Conservation (phyloP, 2,329 filamentous ascomycete genomes). For the Aspergillus alliaceus region DNA sequence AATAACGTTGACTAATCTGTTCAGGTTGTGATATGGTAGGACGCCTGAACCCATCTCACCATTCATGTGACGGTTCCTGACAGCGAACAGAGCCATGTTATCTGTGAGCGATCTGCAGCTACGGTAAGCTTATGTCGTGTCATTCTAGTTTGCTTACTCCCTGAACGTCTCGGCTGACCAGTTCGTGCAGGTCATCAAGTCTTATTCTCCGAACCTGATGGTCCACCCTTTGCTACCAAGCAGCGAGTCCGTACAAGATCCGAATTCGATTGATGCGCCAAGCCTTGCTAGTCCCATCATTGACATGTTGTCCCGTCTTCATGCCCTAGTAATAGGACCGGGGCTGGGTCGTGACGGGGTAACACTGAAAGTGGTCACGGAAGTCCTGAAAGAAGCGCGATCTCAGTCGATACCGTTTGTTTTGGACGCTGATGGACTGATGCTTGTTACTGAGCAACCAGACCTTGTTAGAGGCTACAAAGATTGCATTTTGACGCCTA, state of each 20-base stretch:
- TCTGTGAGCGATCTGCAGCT: constrained; percentile 86
- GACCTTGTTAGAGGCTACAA: constrained; percentile 77
- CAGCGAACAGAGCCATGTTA: constrained; percentile 67
- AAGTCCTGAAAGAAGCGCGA: constrained; percentile 76
- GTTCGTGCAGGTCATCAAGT: constrained; percentile 75
- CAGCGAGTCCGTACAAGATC: constrained; percentile 52
- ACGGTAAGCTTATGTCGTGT: constrained; percentile 39
- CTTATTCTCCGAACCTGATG: constrained; percentile 97
- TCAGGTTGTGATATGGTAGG: constrained; percentile 74
- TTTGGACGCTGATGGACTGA: constrained; percentile 85
- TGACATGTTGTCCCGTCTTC: constrained; percentile 78
- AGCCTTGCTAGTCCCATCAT: constrained; percentile 70
- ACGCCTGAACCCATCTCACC: not conserved
- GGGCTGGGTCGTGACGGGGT: constrained; percentile 85
- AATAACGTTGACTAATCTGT: not conserved
- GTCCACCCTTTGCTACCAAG: constrained; percentile 95
- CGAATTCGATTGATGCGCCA: constrained; percentile 52
- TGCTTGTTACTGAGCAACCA: constrained; percentile 72
- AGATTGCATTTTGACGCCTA: constrained; percentile 87
- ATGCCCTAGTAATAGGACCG: constrained; percentile 90
- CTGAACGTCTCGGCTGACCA: not conserved
- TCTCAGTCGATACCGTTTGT: constrained; percentile 74
- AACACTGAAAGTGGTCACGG: constrained; percentile 83
- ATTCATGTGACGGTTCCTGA: constrained; percentile 10
- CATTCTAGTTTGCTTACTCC: not conserved